A percentile compares a stretch with the other conserved stretches of the same genome.
Evolutionary conservation across 768 basidiomycete species (phyloP).

Genomic region (Boletus patriciae): DNA sequence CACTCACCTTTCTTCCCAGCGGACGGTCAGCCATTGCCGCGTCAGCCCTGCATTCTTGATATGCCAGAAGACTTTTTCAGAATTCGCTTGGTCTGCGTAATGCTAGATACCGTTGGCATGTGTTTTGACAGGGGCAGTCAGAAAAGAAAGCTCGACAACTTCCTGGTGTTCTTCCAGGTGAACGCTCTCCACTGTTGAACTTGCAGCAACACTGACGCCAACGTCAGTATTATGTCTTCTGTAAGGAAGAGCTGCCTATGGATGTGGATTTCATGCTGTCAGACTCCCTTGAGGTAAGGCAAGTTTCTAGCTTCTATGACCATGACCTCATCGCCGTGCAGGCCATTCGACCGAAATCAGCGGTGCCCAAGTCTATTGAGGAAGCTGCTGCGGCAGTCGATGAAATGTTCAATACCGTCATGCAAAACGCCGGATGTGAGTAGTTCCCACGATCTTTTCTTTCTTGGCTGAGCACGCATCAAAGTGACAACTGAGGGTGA

Average conservation of each 20-base stretch:
- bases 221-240: slow-evolving; percentile 76
- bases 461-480: slow-evolving; percentile 16
- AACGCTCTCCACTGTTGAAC: neutral
- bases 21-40: slow-evolving; percentile 85
- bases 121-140: slow-evolving; percentile 95
- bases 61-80: slow-evolving; percentile 97
- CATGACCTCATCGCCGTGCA: slow-evolving; percentile 30
- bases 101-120: slow-evolving; percentile 95
- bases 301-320: neutral
- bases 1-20: slow-evolving; percentile 46
- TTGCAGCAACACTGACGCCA: slow-evolving; percentile 5
- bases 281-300: slow-evolving; percentile 84
- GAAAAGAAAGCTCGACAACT: slow-evolving; percentile 90
- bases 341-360: slow-evolving; percentile 85
- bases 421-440: slow-evolving; percentile 60
- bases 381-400: slow-evolving; percentile 89
- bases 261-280: slow-evolving; percentile 97
- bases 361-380: slow-evolving; percentile 69
- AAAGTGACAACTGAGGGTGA: slow-evolving; percentile 38
- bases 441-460: neutral
- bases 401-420: slow-evolving; percentile 74
- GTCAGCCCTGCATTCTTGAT: slow-evolving; percentile 72
- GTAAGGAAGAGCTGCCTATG: slow-evolving; percentile 90
- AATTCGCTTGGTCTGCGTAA: slow-evolving; percentile 83
- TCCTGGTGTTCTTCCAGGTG: slow-evolving; percentile 93